A percentile compares a stretch with the other conserved stretches of the same genome.
phyloP scores from a whole-genome alignment of 140 eudicot genomes.

The Ambrosia hybrid region DNA sequence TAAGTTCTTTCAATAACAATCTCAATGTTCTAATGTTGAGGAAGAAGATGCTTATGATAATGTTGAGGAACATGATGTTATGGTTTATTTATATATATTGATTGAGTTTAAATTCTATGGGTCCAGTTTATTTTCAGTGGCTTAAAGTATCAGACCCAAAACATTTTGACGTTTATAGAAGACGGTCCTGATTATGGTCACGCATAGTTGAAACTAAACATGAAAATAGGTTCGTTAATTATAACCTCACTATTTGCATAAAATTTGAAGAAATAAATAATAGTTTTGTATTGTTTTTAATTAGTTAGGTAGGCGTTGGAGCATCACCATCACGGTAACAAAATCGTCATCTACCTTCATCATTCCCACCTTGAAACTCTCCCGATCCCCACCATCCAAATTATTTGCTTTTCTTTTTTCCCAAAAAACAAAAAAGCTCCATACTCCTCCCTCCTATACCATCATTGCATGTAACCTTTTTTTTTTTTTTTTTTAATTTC shows the following conservation, averaged over 20 bases:
- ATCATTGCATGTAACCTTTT: slow-evolving; percentile 27
- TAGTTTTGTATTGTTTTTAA: background rate
- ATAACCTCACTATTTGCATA: background rate
- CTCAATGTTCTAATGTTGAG: too few relatives aligned
- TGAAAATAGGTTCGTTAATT: background rate
- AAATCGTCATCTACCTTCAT: slow-evolving; percentile 34
- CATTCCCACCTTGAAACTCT: slow-evolving; percentile 38
- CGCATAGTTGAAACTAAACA: too few relatives aligned
- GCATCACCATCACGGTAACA: slow-evolving; percentile 31
- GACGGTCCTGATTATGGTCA: too few relatives aligned
- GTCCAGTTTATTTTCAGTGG: too few relatives aligned
- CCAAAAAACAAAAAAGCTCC: slow-evolving; percentile 29
- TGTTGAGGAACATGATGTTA: too few relatives aligned
- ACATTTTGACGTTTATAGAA: too few relatives aligned
- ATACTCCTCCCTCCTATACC: slow-evolving; percentile 29
- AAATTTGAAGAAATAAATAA: background rate
- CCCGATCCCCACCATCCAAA: slow-evolving; percentile 19
- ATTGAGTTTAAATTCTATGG: too few relatives aligned
- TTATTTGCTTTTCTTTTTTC: slow-evolving; percentile 23
- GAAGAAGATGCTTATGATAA: too few relatives aligned
- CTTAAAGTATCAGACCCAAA: too few relatives aligned
- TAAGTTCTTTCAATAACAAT: too few relatives aligned
- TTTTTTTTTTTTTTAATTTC: background rate
- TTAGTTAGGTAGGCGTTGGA: slow-evolving; percentile 8
- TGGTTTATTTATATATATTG: too few relatives aligned